Evolutionary conservation across 2,329 filamentous ascomycete species (phyloP).

Genomic region (Cladosporium sp.): DNA sequence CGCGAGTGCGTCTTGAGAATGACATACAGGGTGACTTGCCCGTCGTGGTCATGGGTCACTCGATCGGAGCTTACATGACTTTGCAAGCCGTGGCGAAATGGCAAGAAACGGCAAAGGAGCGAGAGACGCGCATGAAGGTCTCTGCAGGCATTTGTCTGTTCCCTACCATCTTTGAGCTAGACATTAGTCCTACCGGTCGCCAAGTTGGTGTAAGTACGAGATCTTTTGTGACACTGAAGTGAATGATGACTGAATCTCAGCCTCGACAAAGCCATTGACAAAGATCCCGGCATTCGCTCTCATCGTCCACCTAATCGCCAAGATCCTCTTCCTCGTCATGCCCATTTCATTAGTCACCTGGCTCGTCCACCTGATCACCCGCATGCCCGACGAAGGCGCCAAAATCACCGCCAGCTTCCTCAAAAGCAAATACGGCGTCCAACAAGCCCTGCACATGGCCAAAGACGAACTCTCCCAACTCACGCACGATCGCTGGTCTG

Average conservation of each 20-base stretch:
- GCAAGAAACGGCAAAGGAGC: constrained; percentile 14
- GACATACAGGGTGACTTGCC: constrained; percentile 12
- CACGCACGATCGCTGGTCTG: constrained; percentile 53
- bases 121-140: constrained; percentile 15
- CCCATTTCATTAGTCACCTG: constrained; percentile 37
- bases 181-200: constrained; percentile 40
- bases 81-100: constrained; percentile 33
- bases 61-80: constrained; percentile 43
- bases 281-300: constrained; percentile 34
- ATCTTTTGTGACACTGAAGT: neutral
- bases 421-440: constrained; percentile 45
- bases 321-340: constrained; percentile 39
- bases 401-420: constrained; percentile 49
- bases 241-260: neutral
- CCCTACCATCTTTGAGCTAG: constrained; percentile 46
- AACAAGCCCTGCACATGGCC: constrained; percentile 57
- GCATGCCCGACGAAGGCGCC: constrained; percentile 41
- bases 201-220: constrained; percentile 34
- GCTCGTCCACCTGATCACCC: constrained; percentile 42
- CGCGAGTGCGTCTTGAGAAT: neutral
- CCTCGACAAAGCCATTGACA: constrained; percentile 14
- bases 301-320: constrained; percentile 21
- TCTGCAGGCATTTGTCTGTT: constrained; percentile 39
- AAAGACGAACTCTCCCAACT: constrained; percentile 56
- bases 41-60: constrained; percentile 44